phyloP scores from a whole-genome alignment of 2,329 filamentous ascomycete genomes.

The Ceratocystis huliohia region DNA sequence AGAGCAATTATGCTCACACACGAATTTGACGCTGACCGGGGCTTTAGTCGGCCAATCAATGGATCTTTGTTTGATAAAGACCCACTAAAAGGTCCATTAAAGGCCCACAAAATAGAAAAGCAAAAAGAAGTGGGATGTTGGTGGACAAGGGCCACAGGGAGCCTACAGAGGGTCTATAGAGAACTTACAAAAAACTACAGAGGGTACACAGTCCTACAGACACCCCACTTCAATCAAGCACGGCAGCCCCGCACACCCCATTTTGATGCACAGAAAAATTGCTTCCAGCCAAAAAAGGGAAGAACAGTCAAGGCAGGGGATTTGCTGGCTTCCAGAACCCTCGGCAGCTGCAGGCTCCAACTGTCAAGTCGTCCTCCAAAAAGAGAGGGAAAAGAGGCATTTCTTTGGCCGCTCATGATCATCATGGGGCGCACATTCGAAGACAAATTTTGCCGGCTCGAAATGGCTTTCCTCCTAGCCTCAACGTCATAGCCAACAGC shows the following conservation, averaged over 20 bases:
- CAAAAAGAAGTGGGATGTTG: neutral
- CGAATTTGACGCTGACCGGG: neutral
- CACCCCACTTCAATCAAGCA: neutral
- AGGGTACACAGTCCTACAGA: neutral
- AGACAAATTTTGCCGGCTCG: neutral
- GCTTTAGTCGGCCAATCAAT: conserved; percentile 7
- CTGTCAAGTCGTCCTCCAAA: neutral
- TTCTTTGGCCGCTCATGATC: neutral
- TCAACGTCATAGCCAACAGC: neutral
- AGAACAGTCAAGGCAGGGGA: neutral
- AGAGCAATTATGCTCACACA: conserved; percentile 3
- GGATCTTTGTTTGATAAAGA: neutral
- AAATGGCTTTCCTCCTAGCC: neutral
- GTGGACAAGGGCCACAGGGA: neutral
- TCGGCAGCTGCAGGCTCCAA: neutral
- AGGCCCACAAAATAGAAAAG: neutral
- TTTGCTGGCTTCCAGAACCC: neutral
- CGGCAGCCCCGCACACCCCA: neutral
- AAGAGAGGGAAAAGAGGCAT: neutral
- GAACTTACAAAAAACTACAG: neutral
- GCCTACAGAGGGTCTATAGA: neutral
- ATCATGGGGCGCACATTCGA: neutral
- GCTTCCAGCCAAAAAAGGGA: neutral
- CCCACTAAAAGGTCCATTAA: neutral
- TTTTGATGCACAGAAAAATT: neutral